Base-by-base conservation (phyloP, 1,139 yeast species). In the Insectozyma bohioensis region DNA sequence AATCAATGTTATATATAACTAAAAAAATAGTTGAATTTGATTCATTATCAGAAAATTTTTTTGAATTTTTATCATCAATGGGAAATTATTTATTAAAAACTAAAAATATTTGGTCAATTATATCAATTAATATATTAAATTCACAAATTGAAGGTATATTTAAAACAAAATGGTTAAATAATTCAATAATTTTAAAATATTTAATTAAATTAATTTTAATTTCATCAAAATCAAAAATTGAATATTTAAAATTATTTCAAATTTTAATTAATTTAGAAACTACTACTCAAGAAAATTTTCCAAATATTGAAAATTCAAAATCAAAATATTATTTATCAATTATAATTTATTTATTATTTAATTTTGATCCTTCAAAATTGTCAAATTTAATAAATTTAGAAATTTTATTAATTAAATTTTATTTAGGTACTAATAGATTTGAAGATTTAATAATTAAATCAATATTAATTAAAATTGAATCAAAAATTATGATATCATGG, bases 121-220 rank as follows among this genome's bases (percentile, higher is more conserved):
- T 78, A 9, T 73, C 82, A 3, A 48, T 56, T 5, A 50, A 67
- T 5, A 61, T 80, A 25, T 41, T 85, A 10, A 81, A 84, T 43
- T 64, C 95, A 0, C 84, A 84, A 43, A 55, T 85, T 21, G 94
- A 86, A 52, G 86, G 76, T 11, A 54, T 82, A 4, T 61, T 83
- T 15, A 58, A 61, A 4, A 44, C 53, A 7, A 50, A 58, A 28
- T 84, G 86, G 82, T 49, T 75, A 3, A 34, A 41, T 12, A 43
- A 57, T n/a, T 49, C 58, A 12, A 49, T 47, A 2, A 53, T 53
- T 11, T 52, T 85, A 40, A 59, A 65, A 28, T 74, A 79, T 45
- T 58, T 64, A 4, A 55, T 61, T 22, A 45, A 47, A 33, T 31
- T 68, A 2, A 47, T 72, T 4, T 50, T 69, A 17, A 47, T 67